Evolutionary conservation across 2,329 filamentous ascomycete species (phyloP), one percentile per base, ranked within the genome.

Genomic region (Alternaria sp.): DNA sequence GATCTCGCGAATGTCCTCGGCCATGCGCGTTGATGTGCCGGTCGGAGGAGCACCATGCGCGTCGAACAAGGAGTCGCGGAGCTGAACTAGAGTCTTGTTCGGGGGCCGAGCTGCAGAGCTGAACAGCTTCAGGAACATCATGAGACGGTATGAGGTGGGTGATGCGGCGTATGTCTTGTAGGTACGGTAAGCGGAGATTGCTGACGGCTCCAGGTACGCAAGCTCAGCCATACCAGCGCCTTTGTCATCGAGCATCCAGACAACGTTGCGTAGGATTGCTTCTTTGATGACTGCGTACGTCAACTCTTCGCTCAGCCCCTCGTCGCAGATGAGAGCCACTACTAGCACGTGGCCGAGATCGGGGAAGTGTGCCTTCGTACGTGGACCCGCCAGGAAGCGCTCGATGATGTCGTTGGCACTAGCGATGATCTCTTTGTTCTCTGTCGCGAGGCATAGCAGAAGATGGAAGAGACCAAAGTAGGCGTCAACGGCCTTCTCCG

Each of bases 111-210:
- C 81, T 0, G 77, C 80, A 46, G 72, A 78, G 9, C 79, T 79
- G 70, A 85, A 84, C 13, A 84, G 74, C 55, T 82, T 81, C 9
- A 80, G 78, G 71, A 85, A 83, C 82, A 85, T 84, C 26, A 85
- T 75, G 4, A 84, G 77, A 2, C 81, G 79, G 66, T 84, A 84
- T 0, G 80, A 82, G 1, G 80, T 83, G 28, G 72, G 75, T 21
- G 76, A 79, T 13, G 79, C 82, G 13, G 78, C 67, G 65, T 83
- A 85, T 0, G 81, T 84, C 62, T 78, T 78, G 44, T 74, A 58
- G 0, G 85, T 75, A 9, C 82, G 81, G 63, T 84, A 84, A 0
- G 73, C 56, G 2, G 81, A 84, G 14, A 80, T 61, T 0, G 53
- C 58, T 24, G 76, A 70, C 0, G 76, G 67, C 59, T 85, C 82